A percentile compares a stretch with the other conserved stretches of the same genome.
Evolutionary conservation across 23 red algal species (phyloP).

Genomic region (Chondrus crispus): DNA sequence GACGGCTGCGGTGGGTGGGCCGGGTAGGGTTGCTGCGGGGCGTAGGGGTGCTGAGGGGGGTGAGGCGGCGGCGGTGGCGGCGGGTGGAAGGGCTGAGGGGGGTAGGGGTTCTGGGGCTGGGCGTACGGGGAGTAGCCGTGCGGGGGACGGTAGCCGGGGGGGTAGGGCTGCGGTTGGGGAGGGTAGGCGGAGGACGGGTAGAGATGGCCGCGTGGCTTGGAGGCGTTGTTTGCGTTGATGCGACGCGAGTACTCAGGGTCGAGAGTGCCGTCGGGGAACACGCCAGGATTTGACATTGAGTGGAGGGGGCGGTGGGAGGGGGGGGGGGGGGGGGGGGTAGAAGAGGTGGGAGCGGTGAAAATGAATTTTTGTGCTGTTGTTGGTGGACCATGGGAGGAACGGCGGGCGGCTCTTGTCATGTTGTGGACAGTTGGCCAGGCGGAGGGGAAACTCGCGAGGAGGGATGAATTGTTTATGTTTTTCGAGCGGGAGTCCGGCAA

Average conservation of each 20-base stretch:
- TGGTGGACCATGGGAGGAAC: no score
- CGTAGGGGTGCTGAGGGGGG: neutral
- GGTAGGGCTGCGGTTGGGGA: neutral
- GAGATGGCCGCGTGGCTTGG: neutral
- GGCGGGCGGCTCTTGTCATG: no score
- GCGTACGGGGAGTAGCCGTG: neutral
- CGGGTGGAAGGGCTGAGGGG: neutral
- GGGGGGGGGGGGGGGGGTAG: no score
- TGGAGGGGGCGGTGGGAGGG: neutral
- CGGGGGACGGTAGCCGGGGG: neutral
- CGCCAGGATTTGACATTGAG: slow-evolving; percentile 36
- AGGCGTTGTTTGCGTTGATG: neutral
- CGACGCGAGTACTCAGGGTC: neutral
- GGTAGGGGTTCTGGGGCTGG: neutral
- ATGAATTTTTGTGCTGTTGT: no score
- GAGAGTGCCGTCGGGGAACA: slow-evolving; percentile 40
- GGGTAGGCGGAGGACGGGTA: neutral
- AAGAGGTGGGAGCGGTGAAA: no score
- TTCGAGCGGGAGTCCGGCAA: no score
- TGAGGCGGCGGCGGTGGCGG: no score
- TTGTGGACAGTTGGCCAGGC: neutral
- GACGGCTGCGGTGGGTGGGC: neutral
- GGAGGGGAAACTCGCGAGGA: neutral
- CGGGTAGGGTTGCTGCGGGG: neutral
- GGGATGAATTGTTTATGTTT: no score